Evolutionary conservation across 192 early-diverging fungal species (phyloP), one percentile per base, ranked within the genome.

Genomic region (Coemansia sp.): DNA sequence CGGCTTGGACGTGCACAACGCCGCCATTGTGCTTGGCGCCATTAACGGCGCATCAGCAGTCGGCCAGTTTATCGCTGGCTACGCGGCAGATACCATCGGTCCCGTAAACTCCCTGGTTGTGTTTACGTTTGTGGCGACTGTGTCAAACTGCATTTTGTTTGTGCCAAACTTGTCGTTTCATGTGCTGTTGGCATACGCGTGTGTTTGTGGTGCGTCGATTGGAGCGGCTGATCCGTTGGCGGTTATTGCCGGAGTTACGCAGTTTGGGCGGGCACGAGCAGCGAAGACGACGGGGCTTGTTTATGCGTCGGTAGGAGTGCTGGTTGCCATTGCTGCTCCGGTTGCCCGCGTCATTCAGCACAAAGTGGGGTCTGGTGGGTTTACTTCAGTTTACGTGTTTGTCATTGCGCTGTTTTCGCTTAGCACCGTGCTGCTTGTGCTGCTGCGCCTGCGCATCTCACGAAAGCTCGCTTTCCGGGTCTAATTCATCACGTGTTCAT

Each of bases 41-140:
- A 69, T 72, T 21, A 81, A 81, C 19, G 78, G 72, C 2, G 78
- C 78, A 0, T 81, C 78, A 0, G 72, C 78, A 0, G 73, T 81
- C 0, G 78, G 78, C 4, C 78, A 71, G 36, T 81, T 81, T 37
- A 37, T 47, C 0, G 78, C 78, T 2, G 78, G 78, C 28, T 81
- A 75, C 15, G 78, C 69, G 0, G 78, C 78, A 0, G 69, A 81
- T 22, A 12, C 66, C 0, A 57, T 81, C 1, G 78, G 78, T 1
- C 78, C 78, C 1, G 21, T 74, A 15, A 81, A 81, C 60, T 51
- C 72, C 0, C 69, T 81, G 0, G 17, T 81, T 15, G 0, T 57
- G 20, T 81, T 72, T 34, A 72, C 73, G 0, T 10, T 61, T 1
- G 7, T 68, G 21, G 72, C 78, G 2, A 75, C 78, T 9, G 15